These are phyloP conservation scores for Aspergillus fructus DNA, from an alignment of 2,329 filamentous ascomycete genomes.

Conservation along the genomic window DNA sequence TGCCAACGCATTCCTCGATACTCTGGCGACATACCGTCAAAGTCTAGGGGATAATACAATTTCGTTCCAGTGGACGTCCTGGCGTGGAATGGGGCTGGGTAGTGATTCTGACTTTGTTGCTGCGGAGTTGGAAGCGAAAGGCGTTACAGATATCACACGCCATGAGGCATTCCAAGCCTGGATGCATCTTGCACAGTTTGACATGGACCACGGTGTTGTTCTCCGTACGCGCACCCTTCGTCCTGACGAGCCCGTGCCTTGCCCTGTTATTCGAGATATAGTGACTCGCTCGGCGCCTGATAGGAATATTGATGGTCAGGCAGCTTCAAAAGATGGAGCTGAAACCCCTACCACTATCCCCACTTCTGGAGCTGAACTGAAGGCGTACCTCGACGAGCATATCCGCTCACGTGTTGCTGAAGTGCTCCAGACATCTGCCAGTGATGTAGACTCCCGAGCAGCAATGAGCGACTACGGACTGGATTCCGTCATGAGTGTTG, in stretches of 20 bases:
- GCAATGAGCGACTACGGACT: slow-evolving; percentile 41
- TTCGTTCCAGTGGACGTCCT: slow-evolving; percentile 11
- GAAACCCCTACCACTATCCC: background rate
- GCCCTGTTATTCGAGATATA: slow-evolving; percentile 15
- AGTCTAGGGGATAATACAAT: slow-evolving; percentile 6
- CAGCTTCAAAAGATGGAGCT: background rate
- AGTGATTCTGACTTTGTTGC: slow-evolving; percentile 38
- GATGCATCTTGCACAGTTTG: slow-evolving; percentile 35
- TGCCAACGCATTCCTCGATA: slow-evolving; percentile 10
- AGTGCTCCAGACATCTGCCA: slow-evolving; percentile 32
- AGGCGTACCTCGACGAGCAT: slow-evolving; percentile 14
- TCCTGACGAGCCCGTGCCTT: slow-evolving; percentile 20
- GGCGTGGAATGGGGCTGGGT: slow-evolving; percentile 28
- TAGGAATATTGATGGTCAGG: background rate
- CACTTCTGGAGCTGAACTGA: background rate
- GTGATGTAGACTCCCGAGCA: slow-evolving; percentile 33
- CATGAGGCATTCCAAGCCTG: slow-evolving; percentile 47
- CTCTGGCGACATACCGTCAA: slow-evolving; percentile 5
- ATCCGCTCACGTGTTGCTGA: slow-evolving; percentile 35
- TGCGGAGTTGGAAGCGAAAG: slow-evolving; percentile 43
- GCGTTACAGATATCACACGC: slow-evolving; percentile 43
- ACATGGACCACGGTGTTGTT: slow-evolving; percentile 43
- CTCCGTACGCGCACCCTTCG: slow-evolving; percentile 33
- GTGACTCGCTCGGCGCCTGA: background rate
- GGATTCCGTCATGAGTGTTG: slow-evolving; percentile 43